These are phyloP conservation scores for Dichotomopilus funicola DNA, from an alignment of 2,329 filamentous ascomycete genomes.

Conservation along the genomic window DNA sequence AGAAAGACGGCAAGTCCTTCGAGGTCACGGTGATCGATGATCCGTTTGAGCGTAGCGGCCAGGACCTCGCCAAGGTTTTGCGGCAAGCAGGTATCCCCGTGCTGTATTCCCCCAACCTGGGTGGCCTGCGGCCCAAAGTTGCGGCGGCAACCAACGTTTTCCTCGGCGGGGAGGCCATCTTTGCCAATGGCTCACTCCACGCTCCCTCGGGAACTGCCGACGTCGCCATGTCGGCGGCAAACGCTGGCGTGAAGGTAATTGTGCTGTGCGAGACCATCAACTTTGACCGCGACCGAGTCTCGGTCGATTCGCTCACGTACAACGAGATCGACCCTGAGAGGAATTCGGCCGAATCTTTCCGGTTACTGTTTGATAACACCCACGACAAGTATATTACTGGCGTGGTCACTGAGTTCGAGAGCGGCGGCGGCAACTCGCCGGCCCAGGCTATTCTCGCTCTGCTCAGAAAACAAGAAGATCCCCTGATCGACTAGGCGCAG, in stretches of 20 bases:
- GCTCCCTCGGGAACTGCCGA: constrained; percentile 81
- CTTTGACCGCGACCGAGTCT: constrained; percentile 78
- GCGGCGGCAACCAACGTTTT: constrained; percentile 63
- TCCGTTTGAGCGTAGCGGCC: constrained; percentile 46
- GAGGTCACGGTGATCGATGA: constrained; percentile 79
- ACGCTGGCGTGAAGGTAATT: constrained; percentile 71
- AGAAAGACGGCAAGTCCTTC: constrained; percentile 65
- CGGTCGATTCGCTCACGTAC: constrained; percentile 84
- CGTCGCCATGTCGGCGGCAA: constrained; percentile 74
- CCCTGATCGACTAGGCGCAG: constrained; percentile 27
- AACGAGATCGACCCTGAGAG: constrained; percentile 82
- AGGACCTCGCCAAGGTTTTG: constrained; percentile 62
- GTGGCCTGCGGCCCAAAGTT: constrained; percentile 68
- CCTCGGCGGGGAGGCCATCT: constrained; percentile 87
- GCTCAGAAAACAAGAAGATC: constrained; percentile 51
- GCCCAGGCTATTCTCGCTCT: constrained; percentile 73
- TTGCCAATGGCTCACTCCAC: constrained; percentile 88
- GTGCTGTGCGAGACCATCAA: constrained; percentile 94
- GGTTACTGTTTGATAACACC: constrained; percentile 86
- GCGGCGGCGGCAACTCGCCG: constrained; percentile 80
- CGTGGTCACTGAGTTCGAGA: constrained; percentile 89
- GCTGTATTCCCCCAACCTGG: constrained; percentile 70
- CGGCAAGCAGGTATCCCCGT: constrained; percentile 63
- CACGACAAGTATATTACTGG: constrained; percentile 79
- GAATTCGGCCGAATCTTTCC: constrained; percentile 49